Base-by-base conservation (phyloP, 1,284 basidiomycete genomes). In the Ganoderma lucidum region DNA sequence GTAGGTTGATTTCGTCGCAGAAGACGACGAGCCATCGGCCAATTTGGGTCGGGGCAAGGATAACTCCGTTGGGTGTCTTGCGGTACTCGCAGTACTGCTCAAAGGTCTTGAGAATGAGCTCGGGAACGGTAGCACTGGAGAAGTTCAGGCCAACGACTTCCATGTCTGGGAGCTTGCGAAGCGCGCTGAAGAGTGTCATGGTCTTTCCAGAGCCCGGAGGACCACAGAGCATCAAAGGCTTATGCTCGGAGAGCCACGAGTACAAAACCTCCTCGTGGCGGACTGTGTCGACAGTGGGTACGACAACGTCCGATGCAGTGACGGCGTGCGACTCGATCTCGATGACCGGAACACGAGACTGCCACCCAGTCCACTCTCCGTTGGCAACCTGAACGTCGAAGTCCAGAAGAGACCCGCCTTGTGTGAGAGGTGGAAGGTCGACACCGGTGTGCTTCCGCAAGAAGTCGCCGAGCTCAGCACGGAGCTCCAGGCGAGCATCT, bases 61-160 rank as follows among this genome's bases (percentile, higher is more conserved):
- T 90, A 51, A 98, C 94, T 19, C 98, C 98, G 76, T 97, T 98
- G 0, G 97, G 96, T 6, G 98, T 99, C 83, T 99, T 99, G 71
- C 96, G 90, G 79, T 98, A 99, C 82, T 99, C 98, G 85, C 98
- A 99, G 79, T 99, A 98, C 83, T 99, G 98, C 81, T 99, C 98
- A 79, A 99, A 99, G 1, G 97, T 99, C 87, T 99, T 99, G 76
- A 99, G 88, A 73, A 99, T 97, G 55, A 99, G 88, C 79, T 98
- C 97, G 0, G 98, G 97, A 0, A 97, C 99, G 0, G 98, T 99
- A 15, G 98, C 98, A 79, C 96, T 98, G 55, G 98, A 99, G 82
- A 99, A 99, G 83, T 99, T 99, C 75, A 99, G 91, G 62, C 98
- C 98, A 69, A 98, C 97, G 61, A 99, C 96, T 79, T 99, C 98